Percentiles rank a stretch among this genome's conserved stretches.
These are phyloP conservation scores for Kockovaella imperatae DNA, from an alignment of 768 basidiomycete species.

Conservation along the genomic window DNA sequence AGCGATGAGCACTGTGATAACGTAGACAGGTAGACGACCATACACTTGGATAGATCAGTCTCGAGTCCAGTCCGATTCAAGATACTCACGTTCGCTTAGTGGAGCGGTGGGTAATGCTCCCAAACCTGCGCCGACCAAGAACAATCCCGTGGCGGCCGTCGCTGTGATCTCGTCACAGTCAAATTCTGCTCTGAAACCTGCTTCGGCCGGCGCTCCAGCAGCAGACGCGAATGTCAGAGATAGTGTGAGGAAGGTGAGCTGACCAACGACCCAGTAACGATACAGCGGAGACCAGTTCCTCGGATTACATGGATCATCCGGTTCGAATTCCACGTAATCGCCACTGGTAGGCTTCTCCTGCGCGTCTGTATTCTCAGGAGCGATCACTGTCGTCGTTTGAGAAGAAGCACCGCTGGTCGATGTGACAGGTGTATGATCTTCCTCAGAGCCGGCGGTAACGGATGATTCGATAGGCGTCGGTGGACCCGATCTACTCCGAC, in stretches of 20 bases:
- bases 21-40: conserved; percentile 25
- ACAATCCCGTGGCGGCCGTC: conserved; percentile 16
- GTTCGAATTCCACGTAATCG: conserved; percentile 13
- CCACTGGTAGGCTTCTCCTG: too few species aligned
- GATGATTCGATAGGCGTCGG: too few species aligned
- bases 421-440: too few species aligned
- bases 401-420: too few species aligned
- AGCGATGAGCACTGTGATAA: conserved; percentile 14
- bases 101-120: conserved; percentile 26
- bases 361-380: too few species aligned
- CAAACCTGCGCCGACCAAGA: conserved; percentile 21
- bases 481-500: too few species aligned
- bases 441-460: too few species aligned
- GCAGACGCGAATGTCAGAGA: conserved; percentile 18
- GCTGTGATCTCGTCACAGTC: conserved; percentile 13
- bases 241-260: conserved; percentile 16
- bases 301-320: conserved; percentile 14
- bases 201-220: conserved; percentile 9
- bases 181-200: conserved; percentile 16
- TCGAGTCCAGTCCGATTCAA: not conserved
- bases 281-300: conserved; percentile 20
- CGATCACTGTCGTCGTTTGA: too few species aligned
- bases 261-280: conserved; percentile 15
- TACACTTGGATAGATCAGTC: conserved; percentile 6
- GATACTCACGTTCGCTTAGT: conserved; percentile 17